Percentiles rank a stretch among this genome's conserved stretches.
These are phyloP conservation scores for Brassica rapa DNA, from an alignment of 345 rosid genomes.

Conservation along the genomic window DNA sequence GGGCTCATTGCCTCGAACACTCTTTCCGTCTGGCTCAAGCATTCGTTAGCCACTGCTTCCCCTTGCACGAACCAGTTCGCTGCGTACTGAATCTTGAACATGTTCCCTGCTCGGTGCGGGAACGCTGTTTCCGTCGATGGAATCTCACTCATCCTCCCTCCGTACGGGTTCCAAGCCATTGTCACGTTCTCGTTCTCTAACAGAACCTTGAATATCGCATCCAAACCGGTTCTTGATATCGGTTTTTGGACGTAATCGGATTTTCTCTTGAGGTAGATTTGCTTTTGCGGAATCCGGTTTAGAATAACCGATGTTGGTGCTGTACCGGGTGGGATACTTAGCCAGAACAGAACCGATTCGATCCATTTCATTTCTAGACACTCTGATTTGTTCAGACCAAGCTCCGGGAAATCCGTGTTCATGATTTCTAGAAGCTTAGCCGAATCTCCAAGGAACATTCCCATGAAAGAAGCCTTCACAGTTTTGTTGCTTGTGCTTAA, in stretches of 20 bases:
- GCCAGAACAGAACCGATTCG: slow-evolving; percentile 45
- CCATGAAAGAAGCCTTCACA: slow-evolving; percentile 34
- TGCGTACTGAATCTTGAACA: slow-evolving; percentile 57
- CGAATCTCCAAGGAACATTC: slow-evolving; percentile 46
- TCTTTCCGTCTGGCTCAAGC: slow-evolving; percentile 38
- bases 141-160: slow-evolving; percentile 64
- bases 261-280: slow-evolving; percentile 52
- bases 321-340: slow-evolving; percentile 39
- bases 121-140: slow-evolving; percentile 45
- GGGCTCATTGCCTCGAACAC: slow-evolving; percentile 50
- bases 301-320: slow-evolving; percentile 36
- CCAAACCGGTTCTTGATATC: slow-evolving; percentile 42
- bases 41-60: slow-evolving; percentile 27
- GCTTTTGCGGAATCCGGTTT: slow-evolving; percentile 32
- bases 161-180: slow-evolving; percentile 56
- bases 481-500: slow-evolving; percentile 36
- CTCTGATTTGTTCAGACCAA: slow-evolving; percentile 40
- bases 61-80: slow-evolving; percentile 47
- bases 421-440: slow-evolving; percentile 38
- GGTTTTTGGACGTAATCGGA: slow-evolving; percentile 63
- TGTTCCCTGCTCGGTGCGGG: slow-evolving; percentile 58
- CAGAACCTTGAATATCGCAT: slow-evolving; percentile 45
- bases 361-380: slow-evolving; percentile 53
- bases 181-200: slow-evolving; percentile 43
- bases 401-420: slow-evolving; percentile 40